phyloP scores from a whole-genome alignment of 352 stramenopile genomes.

The Phytophthora aleatoria region DNA sequence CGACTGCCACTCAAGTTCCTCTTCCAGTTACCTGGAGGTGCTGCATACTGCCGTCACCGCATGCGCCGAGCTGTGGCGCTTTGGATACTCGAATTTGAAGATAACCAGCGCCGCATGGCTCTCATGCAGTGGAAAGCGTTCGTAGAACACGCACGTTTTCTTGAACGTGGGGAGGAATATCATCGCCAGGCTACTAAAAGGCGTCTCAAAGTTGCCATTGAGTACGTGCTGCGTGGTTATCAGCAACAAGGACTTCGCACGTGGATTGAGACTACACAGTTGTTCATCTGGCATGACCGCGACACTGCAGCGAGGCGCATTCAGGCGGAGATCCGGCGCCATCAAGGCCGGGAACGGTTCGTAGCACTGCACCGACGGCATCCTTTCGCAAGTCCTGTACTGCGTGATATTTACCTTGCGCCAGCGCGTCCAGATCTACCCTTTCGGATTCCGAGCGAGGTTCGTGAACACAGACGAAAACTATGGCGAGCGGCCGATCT shows the following conservation, averaged over 20 bases:
- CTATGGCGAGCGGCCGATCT: constrained; percentile 61
- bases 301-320: constrained; percentile 57
- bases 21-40: constrained; percentile 78
- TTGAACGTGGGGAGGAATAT: constrained; percentile 61
- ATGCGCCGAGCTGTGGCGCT: constrained; percentile 73
- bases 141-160: constrained; percentile 64
- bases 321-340: constrained; percentile 54
- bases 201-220: constrained; percentile 65
- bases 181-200: constrained; percentile 62
- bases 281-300: constrained; percentile 64
- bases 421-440: constrained; percentile 35
- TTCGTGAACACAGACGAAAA: constrained; percentile 60
- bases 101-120: constrained; percentile 73
- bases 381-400: constrained; percentile 43
- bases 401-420: constrained; percentile 68
- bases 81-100: constrained; percentile 76
- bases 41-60: constrained; percentile 72
- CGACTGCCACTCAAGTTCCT: constrained; percentile 77
- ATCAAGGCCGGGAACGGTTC: constrained; percentile 42
- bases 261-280: constrained; percentile 59
- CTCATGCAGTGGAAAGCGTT: constrained; percentile 85
- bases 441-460: constrained; percentile 52
- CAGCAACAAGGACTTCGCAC: constrained; percentile 60
- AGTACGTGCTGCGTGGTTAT: constrained; percentile 70
- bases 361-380: constrained; percentile 47